These are phyloP conservation scores for Phoma herbarum DNA, from an alignment of 2,329 filamentous ascomycete genomes.

Conservation along the genomic window DNA sequence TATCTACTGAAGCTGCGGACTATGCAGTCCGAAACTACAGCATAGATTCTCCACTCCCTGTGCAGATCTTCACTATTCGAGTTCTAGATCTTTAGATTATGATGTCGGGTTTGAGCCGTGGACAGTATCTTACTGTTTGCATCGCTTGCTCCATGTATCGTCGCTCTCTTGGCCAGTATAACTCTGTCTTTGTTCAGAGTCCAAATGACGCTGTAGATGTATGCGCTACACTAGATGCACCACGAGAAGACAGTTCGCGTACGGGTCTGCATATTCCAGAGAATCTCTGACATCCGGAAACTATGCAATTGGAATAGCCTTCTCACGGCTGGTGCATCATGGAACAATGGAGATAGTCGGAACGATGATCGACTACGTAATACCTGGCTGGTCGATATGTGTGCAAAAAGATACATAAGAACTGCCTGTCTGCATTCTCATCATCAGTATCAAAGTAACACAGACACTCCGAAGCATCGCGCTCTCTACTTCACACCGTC, in stretches of 20 bases:
- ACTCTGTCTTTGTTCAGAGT: background rate
- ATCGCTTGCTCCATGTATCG: background rate
- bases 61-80: background rate
- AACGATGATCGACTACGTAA: background rate
- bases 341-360: background rate
- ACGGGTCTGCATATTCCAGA: background rate
- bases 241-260: background rate
- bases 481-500: background rate
- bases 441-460: background rate
- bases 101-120: background rate
- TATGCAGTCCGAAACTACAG: background rate
- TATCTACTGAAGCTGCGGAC: background rate
- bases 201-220: background rate
- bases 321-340: background rate
- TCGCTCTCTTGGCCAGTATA: background rate
- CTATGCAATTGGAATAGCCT: background rate
- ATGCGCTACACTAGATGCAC: background rate
- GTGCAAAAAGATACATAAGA: background rate
- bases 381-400: background rate
- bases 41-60: background rate
- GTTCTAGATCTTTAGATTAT: background rate
- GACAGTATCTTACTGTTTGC: background rate
- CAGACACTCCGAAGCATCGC: background rate
- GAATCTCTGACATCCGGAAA: background rate
- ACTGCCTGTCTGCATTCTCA: background rate